Evolutionary conservation across 2,329 filamentous ascomycete species (phyloP).

Genomic region (Aureobasidium sp.): DNA sequence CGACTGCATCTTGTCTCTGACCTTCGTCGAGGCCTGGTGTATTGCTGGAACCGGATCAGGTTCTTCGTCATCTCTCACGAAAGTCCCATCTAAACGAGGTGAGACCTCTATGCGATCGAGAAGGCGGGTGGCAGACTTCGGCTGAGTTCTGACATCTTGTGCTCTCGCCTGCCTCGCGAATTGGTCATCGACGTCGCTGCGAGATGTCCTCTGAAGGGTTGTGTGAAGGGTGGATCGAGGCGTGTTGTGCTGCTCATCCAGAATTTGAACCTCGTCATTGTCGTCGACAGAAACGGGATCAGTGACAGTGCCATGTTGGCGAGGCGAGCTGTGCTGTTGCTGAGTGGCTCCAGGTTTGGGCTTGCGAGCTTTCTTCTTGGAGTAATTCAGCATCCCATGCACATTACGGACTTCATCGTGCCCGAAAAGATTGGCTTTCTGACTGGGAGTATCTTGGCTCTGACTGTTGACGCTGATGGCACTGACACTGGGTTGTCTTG

Average conservation of each 20-base stretch:
- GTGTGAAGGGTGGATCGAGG: background rate
- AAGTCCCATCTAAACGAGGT: background rate
- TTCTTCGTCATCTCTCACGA: background rate
- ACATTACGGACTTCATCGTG: background rate
- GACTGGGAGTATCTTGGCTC: background rate
- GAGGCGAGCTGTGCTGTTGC: background rate
- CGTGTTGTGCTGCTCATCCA: background rate
- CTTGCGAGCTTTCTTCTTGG: background rate
- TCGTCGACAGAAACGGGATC: background rate
- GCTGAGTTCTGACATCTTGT: background rate
- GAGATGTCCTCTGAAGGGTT: no score
- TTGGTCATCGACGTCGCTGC: background rate
- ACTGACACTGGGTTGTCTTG: background rate
- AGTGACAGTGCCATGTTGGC: background rate
- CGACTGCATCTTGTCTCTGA: background rate
- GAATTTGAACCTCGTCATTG: background rate
- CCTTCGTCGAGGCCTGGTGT: background rate
- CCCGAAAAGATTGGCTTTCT: background rate
- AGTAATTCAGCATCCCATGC: background rate
- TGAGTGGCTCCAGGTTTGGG: background rate
- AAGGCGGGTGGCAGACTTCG: background rate
- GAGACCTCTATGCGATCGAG: background rate
- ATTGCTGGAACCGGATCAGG: background rate
- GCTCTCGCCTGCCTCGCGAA: background rate
- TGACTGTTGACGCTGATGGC: background rate